Evolutionary conservation across 1,284 basidiomycete species (phyloP).

Genomic region (Heimioporus punctisporus): DNA sequence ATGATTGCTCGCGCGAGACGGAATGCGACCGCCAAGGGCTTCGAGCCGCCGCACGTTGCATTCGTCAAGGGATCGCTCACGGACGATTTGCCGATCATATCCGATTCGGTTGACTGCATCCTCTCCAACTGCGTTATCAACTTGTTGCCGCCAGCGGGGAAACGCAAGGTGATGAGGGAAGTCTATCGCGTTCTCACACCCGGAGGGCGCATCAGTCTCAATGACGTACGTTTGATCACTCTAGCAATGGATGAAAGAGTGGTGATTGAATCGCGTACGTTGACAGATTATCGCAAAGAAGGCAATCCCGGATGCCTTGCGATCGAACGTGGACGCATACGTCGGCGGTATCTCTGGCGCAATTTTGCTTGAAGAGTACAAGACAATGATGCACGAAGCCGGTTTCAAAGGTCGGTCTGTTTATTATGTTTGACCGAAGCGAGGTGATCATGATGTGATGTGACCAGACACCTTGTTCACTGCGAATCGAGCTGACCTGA

Average conservation of each 20-base stretch:
- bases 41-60: constrained; percentile 46
- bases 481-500: constrained; percentile 43
- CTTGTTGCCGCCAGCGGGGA: constrained; percentile 43
- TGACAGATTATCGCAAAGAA: constrained; percentile 50
- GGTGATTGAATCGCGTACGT: too few species aligned
- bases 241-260: too few species aligned
- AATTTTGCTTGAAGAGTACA: constrained; percentile 39
- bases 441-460: neutral
- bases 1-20: constrained; percentile 48
- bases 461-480: constrained; percentile 45
- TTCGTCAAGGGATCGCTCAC: constrained; percentile 46
- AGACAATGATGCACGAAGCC: constrained; percentile 36
- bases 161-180: constrained; percentile 44
- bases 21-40: constrained; percentile 42
- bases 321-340: constrained; percentile 40
- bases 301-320: constrained; percentile 41
- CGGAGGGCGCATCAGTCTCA: constrained; percentile 48
- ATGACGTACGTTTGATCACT: constrained; percentile 21
- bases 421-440: neutral
- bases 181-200: constrained; percentile 48
- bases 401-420: constrained; percentile 41
- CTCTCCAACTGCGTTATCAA: constrained; percentile 60
- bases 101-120: constrained; percentile 50
- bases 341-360: constrained; percentile 49
- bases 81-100: constrained; percentile 46